These are phyloP conservation scores for Diutina siamensis DNA, from an alignment of 1,139 yeast species.

Conservation along the genomic window DNA sequence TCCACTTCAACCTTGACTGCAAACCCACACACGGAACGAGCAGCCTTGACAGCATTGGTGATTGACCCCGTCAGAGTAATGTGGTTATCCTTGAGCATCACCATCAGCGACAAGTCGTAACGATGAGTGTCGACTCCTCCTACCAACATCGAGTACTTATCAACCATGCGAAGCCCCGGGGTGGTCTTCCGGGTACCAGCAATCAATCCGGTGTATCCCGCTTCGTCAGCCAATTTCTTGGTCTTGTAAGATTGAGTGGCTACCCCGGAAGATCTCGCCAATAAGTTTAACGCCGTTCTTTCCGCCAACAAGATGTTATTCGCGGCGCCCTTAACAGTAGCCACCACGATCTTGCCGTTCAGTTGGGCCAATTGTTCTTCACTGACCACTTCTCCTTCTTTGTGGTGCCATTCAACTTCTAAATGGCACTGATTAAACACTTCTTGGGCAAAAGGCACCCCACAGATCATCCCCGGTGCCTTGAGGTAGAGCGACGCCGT, in stretches of 20 bases:
- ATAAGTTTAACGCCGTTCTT: constrained; percentile 71
- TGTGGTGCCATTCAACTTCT: constrained; percentile 55
- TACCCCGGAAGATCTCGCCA: constrained; percentile 79
- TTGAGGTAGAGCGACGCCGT: constrained; percentile 76
- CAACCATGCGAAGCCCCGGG: constrained; percentile 80
- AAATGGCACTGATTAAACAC: constrained; percentile 70
- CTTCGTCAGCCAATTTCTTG: constrained; percentile 46
- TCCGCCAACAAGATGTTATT: constrained; percentile 72
- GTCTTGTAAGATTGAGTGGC: constrained; percentile 69
- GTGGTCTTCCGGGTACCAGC: constrained; percentile 99
- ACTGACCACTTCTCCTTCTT: constrained; percentile 53
- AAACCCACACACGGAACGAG: constrained; percentile 78
- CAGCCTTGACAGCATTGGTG: constrained; percentile 67
- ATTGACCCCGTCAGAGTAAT: constrained; percentile 88
- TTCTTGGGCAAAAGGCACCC: constrained; percentile 83
- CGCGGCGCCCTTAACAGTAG: constrained; percentile 71
- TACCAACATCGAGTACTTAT: constrained; percentile 88
- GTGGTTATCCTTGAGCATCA: constrained; percentile 93
- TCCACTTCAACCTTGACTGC: constrained; percentile 89
- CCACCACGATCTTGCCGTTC: constrained; percentile 58
- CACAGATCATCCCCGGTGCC: constrained; percentile 70
- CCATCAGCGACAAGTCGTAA: constrained; percentile 87
- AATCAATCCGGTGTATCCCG: constrained; percentile 74
- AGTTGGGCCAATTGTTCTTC: constrained; percentile 28
- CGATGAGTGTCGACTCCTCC: constrained; percentile 94